Base-by-base conservation (phyloP, 179 eudicot species). In the Beta macrorhiza region DNA sequence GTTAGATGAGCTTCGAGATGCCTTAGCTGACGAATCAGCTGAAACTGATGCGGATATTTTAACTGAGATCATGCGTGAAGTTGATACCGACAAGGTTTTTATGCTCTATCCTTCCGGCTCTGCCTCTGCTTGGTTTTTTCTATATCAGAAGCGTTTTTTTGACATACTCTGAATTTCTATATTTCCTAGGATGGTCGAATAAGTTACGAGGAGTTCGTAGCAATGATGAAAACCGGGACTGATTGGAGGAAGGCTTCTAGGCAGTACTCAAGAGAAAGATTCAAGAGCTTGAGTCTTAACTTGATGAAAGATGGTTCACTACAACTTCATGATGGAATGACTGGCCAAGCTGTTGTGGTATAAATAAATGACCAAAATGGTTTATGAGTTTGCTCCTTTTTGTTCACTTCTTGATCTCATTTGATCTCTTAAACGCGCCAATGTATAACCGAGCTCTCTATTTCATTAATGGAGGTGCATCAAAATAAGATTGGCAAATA, bases 191-290 rank as follows among this genome's bases (percentile, higher is more conserved):
- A 95, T 82, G 99, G 98, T 17, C 85, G 87, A 47, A 93, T 95
- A 58, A 92, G 97, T 77, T 95, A 89, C 17, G 98, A 95, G 29
- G 99, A 95, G 81, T 95, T 95, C 67, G 94, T 93, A 3, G 90
- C 91, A 22, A 95, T 95, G 99, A 95, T 95, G 99, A 95, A 95
- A 87, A 80, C 98, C 3, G 99, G 99, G 58, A 93, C 98, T 14
- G 99, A 93, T 83, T 93, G 98, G 98, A 93, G 99, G 82, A 95
- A 93, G 88, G 99, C 97, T 6, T 95, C 99, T 29, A 86, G 98
- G 32, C 98, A 95, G 58, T 95, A 95, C 78, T 95, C 98, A 16
- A 91, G 98, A 82, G 98, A 93, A 77, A 89, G 98, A 82, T 93
- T 92, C 84, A 91, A 93, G 81, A 92, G 95, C 86, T 87, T 95